Percentiles rank a stretch among this genome's conserved stretches.
These are phyloP conservation scores for Lunularia cruciata DNA, from an alignment of 225 moss, liverwort and hornwort genomes.

Conservation along the genomic window DNA sequence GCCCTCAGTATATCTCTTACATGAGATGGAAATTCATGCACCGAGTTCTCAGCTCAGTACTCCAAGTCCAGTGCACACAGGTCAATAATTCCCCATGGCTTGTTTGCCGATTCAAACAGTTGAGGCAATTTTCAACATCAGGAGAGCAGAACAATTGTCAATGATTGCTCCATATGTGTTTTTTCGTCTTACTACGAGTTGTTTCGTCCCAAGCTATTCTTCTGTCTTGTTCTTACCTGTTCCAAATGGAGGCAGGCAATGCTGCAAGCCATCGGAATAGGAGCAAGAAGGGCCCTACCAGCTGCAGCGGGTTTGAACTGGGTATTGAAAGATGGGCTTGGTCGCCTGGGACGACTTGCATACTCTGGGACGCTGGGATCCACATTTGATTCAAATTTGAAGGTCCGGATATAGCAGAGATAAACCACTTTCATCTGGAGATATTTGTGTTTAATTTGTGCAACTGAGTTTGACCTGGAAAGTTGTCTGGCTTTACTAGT, in stretches of 20 bases:
- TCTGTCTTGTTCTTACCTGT: constrained; percentile 9
- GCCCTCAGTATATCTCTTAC: constrained; percentile 74
- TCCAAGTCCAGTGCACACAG: constrained; percentile 96
- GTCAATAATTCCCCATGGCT: too few relatives aligned
- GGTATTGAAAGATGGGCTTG: constrained; percentile 95
- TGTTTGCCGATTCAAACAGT: too few relatives aligned
- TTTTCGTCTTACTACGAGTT: too few relatives aligned
- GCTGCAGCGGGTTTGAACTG: constrained; percentile 92
- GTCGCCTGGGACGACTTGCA: constrained; percentile 73
- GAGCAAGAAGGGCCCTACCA: constrained; percentile 80
- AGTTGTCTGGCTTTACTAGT: too few relatives aligned
- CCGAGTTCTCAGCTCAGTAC: constrained; percentile 78
- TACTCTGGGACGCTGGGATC: constrained; percentile 74
- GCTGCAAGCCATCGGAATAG: constrained; percentile 91
- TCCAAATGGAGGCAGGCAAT: constrained; percentile 63
- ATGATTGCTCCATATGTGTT: too few relatives aligned
- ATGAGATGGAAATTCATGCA: constrained; percentile 86
- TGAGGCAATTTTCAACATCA: too few relatives aligned
- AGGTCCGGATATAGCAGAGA: constrained; percentile 39
- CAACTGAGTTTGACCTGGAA: too few relatives aligned
- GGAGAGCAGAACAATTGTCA: too few relatives aligned
- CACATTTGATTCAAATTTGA: constrained; percentile 91
- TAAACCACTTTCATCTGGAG: too few relatives aligned
- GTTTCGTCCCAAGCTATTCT: too few relatives aligned
- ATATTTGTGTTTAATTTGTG: too few relatives aligned